Base-by-base conservation (phyloP, 225 moss, liverwort and hornwort species). In the Neckera pumila region DNA sequence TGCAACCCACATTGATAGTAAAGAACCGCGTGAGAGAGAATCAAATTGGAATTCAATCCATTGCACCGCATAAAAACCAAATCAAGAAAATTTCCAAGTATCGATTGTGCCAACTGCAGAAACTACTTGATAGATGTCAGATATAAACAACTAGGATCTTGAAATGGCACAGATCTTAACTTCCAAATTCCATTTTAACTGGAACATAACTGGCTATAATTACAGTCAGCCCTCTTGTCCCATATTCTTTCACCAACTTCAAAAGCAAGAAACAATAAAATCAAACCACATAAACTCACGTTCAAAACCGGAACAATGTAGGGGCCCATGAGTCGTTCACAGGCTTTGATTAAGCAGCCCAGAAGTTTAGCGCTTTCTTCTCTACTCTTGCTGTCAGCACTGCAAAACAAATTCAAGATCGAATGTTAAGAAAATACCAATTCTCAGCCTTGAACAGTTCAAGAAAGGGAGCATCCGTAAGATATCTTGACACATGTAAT, bases 351-450 rank as follows among this genome's bases (percentile, higher is more conserved):
- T 87, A 99, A 92, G 93, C 95, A 96, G 71, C 99, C 99, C 86
- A 99, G 89, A 76, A 97, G 93, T 93, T 96, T 99, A 73, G 99
- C 99, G 92, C 99, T 99, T 85, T 99, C 97, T 91, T 99, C 99
- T 84, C 97, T 95, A 87, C 92, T 96, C 93, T 97, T 99, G 92
- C 94, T 97, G 92, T 99, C 99, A 83, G 95, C 91, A 92, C 99
- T 99, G 94, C 81, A 82, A 90, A 86, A 78, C 45, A 45, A 74
- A 65, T 33, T n/a, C 85, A 85, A 79, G 74, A 73, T 40, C 89
- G 58, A n/a, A 76, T n/a, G 88, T 49, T 43, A 63, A 85, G 51
- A 81, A 34, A 45, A 85, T 42, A 85, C 65, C 83, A 82, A 28
- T 61, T 56, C 88, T 76, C 25, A 64, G 57, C 15, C 83, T 54